phyloP scores from a whole-genome alignment of 805 yeast genomes.

The Metschnikowia picachoensis region DNA sequence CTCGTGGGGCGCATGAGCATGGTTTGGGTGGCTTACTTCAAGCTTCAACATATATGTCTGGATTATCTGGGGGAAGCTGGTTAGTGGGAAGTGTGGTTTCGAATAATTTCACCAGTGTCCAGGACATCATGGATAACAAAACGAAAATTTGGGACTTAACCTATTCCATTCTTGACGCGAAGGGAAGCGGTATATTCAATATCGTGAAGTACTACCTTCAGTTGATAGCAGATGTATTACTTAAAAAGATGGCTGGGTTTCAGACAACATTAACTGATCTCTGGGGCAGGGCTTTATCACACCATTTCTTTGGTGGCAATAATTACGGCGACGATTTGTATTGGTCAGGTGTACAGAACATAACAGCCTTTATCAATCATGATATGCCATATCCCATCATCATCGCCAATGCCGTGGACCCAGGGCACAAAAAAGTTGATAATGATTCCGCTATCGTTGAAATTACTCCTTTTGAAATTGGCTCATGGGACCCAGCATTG shows the following conservation, averaged over 20 bases:
- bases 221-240: slow-evolving; percentile 23
- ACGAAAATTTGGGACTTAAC: slow-evolving; percentile 32
- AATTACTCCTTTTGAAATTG: slow-evolving; percentile 62
- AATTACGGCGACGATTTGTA: slow-evolving; percentile 19
- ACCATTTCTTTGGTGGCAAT: slow-evolving; percentile 31
- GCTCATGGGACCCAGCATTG: slow-evolving; percentile 54
- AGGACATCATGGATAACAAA: slow-evolving; percentile 24
- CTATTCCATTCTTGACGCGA: slow-evolving; percentile 23
- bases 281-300: slow-evolving; percentile 38
- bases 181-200: slow-evolving; percentile 32
- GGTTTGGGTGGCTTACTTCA: slow-evolving; percentile 13
- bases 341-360: slow-evolving; percentile 18
- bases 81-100: slow-evolving; percentile 43
- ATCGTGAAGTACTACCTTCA: slow-evolving; percentile 16
- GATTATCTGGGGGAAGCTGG: slow-evolving; percentile 12
- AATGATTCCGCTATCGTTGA: slow-evolving; percentile 46
- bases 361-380: slow-evolving; percentile 20
- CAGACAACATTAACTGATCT: slow-evolving; percentile 34
- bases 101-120: slow-evolving; percentile 53
- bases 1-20: slow-evolving; percentile 4
- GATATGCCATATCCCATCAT: slow-evolving; percentile 48
- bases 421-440: slow-evolving; percentile 25
- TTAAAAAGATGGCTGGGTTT: slow-evolving; percentile 31
- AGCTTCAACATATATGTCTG: slow-evolving; percentile 9
- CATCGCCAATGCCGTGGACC: slow-evolving; percentile 38